Conservation (phyloP, 441 rosid genomes). For the Mallotus repandus region DNA sequence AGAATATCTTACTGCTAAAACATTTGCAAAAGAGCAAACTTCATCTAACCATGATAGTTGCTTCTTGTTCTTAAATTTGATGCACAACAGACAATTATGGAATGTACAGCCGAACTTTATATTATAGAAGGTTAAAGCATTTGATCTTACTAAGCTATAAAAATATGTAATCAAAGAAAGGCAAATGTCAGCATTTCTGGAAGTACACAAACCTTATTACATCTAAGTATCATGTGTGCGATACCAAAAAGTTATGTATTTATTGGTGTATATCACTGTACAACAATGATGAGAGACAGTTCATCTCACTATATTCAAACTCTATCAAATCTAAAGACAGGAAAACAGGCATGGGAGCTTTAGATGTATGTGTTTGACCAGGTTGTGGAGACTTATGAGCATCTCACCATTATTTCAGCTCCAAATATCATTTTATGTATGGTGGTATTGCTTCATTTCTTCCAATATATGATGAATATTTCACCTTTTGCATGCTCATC, state of each 20-base stretch:
- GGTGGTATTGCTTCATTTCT: not conserved
- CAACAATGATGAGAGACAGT: slow-evolving; percentile 8
- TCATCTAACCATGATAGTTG: not conserved
- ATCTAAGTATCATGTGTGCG: not conserved
- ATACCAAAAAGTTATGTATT: not conserved
- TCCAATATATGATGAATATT: not conserved
- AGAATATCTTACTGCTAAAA: not conserved
- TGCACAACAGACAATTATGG: not conserved
- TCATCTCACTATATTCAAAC: not conserved
- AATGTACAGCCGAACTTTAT: not conserved
- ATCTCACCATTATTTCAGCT: slow-evolving; percentile 9
- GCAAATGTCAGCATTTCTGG: not conserved
- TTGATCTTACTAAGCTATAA: not conserved
- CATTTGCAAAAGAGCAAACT: not conserved
- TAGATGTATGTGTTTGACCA: slow-evolving; percentile 6
- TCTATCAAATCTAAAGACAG: slow-evolving; percentile 3
- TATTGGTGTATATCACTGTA: slow-evolving; percentile 3
- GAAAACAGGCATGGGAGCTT: not conserved
- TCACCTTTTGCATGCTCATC: not conserved
- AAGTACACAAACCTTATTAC: not conserved
- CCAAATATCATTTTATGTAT: not conserved
- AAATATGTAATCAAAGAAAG: not conserved
- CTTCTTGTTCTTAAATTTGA: not conserved
- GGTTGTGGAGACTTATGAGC: slow-evolving; percentile 5
- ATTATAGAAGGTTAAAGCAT: slow-evolving; percentile 5